These are phyloP conservation scores for Malassezia globosa DNA, from an alignment of 1,284 basidiomycete species.

Conservation along the genomic window DNA sequence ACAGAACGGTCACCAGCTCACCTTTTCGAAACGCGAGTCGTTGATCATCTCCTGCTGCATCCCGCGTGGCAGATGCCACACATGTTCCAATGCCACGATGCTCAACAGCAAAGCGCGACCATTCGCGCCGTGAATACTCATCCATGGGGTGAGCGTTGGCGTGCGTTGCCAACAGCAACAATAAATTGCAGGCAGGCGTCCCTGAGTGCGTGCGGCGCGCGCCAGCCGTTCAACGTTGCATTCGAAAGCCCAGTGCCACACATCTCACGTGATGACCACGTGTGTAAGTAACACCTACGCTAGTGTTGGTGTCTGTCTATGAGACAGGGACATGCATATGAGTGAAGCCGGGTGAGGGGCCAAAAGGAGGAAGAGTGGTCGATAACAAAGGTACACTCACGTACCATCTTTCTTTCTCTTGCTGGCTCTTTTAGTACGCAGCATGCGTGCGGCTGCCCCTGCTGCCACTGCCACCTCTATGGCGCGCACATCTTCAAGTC, in stretches of 20 bases:
- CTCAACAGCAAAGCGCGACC: slow-evolving; percentile 44
- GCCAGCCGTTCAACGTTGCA: too few species aligned
- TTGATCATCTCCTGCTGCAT: slow-evolving; percentile 29
- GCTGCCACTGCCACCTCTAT: background rate
- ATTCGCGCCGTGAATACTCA: slow-evolving; percentile 42
- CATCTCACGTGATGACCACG: slow-evolving; percentile 12
- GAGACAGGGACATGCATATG: background rate
- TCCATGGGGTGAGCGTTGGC: slow-evolving; percentile 24
- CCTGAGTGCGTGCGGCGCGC: too few species aligned
- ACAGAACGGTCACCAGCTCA: slow-evolving; percentile 41
- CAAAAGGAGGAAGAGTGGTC: too few species aligned
- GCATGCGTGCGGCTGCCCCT: slow-evolving; percentile 2
- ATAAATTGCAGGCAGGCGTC: too few species aligned
- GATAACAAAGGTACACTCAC: too few species aligned
- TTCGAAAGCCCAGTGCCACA: too few species aligned
- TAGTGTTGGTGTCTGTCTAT: slow-evolving; percentile 6
- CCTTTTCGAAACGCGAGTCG: slow-evolving; percentile 44
- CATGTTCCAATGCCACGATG: slow-evolving; percentile 44
- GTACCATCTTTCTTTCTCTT: too few species aligned
- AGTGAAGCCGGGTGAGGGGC: too few species aligned
- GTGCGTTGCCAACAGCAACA: too few species aligned
- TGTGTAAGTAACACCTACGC: slow-evolving; percentile 18
- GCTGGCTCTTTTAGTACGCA: too few species aligned
- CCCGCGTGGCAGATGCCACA: slow-evolving; percentile 39
- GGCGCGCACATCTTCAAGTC: slow-evolving; percentile 1